Evolutionary conservation across 2,329 filamentous ascomycete species (phyloP), one percentile per base, ranked within the genome.

Genomic region (Fusarium nodosum): DNA sequence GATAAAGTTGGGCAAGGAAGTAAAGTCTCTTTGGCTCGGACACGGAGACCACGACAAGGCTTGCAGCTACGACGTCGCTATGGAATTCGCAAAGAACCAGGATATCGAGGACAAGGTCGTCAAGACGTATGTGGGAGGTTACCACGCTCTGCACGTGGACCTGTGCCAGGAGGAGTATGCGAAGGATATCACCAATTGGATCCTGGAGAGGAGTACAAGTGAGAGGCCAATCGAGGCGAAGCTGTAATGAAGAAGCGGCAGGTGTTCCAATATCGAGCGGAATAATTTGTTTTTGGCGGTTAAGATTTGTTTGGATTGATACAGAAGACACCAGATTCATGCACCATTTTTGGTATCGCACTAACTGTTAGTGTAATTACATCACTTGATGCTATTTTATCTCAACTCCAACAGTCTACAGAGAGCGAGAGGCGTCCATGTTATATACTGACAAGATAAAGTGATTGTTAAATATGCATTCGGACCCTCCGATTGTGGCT

Each of bases 31-130:
- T 28, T 91, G 91, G 84, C 78, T 97, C 31, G 86, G 87, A 0
- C 93, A 97, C 79, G 94, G 94, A 10, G 91, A 89, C n/a, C 84
- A 77, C 5, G 94, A 97, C 78, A 83, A 84, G 73, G 86, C 91
- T 31, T 91, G 91, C 46, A 89, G 87, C 77, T 92, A 88, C 72
- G 81, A 86, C 11, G 88, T 87, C 3, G 89, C 87, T 59, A 87
- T 88, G 80, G 84, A 81, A 60, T 92, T 91, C 79, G 87, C 89
- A 64, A 86, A 90, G 24, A 74, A 79, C 22, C 81, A 87, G 68
- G 81, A 85, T 28, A 79, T 91, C 9, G 81, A 85, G 72, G 93
- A 97, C 78, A 91, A 89, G 75, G 86, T 85, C 67, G 90, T 93
- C 76, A 91, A 88, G 82, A 80, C 83, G 22, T 97, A 96, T 77